phyloP scores from a whole-genome alignment of 257 asterid genomes.

The Nicotiana knightiana region DNA sequence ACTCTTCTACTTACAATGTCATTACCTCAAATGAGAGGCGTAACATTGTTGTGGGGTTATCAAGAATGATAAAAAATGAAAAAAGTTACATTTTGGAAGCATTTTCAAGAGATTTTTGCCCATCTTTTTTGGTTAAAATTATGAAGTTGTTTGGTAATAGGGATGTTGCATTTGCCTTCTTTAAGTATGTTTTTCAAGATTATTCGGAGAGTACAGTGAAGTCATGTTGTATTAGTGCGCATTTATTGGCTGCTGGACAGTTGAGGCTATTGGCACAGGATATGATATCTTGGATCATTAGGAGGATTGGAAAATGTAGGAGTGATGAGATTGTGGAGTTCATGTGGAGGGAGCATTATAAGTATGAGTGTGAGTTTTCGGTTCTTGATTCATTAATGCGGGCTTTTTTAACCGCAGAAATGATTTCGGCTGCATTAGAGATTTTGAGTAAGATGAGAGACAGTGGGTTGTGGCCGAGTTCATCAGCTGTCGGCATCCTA shows the following conservation, averaged over 20 bases:
- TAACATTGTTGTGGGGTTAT: constrained; percentile 45
- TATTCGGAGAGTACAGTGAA: constrained; percentile 35
- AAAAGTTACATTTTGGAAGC: constrained; percentile 28
- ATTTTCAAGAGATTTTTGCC: constrained; percentile 48
- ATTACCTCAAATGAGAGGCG: constrained; percentile 76
- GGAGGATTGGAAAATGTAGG: constrained; percentile 55
- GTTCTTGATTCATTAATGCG: constrained; percentile 81
- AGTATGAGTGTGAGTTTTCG: constrained; percentile 36
- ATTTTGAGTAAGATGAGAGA: constrained; percentile 61
- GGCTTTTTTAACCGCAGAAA: constrained; percentile 60
- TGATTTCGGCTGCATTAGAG: constrained; percentile 56
- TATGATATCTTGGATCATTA: constrained; percentile 57
- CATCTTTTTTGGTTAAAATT: constrained; percentile 47
- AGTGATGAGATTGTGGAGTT: constrained; percentile 46
- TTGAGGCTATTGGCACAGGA: constrained; percentile 71
- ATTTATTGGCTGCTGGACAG: constrained; percentile 37
- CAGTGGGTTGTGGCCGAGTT: constrained; percentile 55
- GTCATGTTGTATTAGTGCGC: constrained; percentile 55
- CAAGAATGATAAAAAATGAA: constrained; percentile 49
- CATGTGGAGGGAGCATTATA: constrained; percentile 45
- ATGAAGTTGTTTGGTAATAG: constrained; percentile 45
- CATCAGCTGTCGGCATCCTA: constrained; percentile 59
- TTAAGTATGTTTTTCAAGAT: constrained; percentile 49
- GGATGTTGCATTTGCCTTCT: constrained; percentile 67
- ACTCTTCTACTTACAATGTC: constrained; percentile 17